Evolutionary conservation across 352 stramenopile species (phyloP), one percentile per base, ranked within the genome.

Genomic region (Phytophthora syringae): DNA sequence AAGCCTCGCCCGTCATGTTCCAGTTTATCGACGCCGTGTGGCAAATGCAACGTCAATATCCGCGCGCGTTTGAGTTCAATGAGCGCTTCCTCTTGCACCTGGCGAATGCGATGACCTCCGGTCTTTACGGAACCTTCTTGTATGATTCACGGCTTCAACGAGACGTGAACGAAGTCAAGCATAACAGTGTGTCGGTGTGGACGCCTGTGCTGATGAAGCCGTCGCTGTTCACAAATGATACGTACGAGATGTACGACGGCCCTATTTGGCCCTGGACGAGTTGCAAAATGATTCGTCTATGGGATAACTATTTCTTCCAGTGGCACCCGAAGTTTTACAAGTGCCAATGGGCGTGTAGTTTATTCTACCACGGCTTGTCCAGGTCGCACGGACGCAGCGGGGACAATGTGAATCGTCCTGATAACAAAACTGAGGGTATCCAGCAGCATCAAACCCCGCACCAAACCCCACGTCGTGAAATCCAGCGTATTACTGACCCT

Each of bases 11-110:
- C 7, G 77, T 97, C 45, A 92, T 97, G 76, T 77, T 95, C 40
- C 89, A 97, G 54, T 95, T 97, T 52, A 69, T 95, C 43, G 88
- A 97, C 32, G 79, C 77, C 0, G 85, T 95, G 40, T 95, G 84
- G 80, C 89, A 97, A 57, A 87, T 97, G 30, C 69, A 87, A 55
- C 78, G 83, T 16, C 88, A 95, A 67, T 94, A 92, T 72, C 82
- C 86, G 1, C 69, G 73, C 11, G 81, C 88, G 16, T 97, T 97
- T 42, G 87, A 97, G 64, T 97, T 97, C 57, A 91, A 93, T 67
- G 86, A 95, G 53, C 68, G 70, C 7, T 94, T 94, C 60, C 67
- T 97, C 37, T 55, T 97, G 24, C 85, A 94, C 45, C 56, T 96
- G 15, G 84, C 86, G 25, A 93, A 96, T 60, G 64, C 88, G 16